Evolutionary conservation across 208 protist genomes (phyloP), one percentile per base, ranked within the genome.

Genomic region (Trypanosomatidae sp.): DNA sequence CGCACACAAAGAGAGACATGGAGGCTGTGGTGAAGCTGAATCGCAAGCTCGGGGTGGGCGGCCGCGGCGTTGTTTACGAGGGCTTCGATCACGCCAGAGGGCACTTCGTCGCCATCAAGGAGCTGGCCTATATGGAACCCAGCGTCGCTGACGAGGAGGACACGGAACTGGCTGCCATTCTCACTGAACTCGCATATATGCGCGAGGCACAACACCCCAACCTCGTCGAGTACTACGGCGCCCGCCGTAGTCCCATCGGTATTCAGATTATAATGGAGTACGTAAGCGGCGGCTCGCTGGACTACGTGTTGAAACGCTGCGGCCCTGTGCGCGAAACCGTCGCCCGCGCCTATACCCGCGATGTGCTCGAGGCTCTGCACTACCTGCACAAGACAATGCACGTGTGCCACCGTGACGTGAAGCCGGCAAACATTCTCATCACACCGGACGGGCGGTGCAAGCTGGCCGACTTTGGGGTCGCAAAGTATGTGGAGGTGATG

Each of bases 391-490:
- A 89, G 50, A 82, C 66, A 10, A 82, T 87, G 64, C 76, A 83
- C 33, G 87, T 98, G n/a, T 95, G 88, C 66, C 95, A 98, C 73
- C 81, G 93, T 19, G 95, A 98, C 78, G 77, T 98, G 43, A 98
- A 98, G 76, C 91, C 92, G 22, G 95, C 79, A 15, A 98, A 98
- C 67, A 86, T 98, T 25, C 83, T 98, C 62, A 87, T 98, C 62
- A 94, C 92, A 1, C 73, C 88, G 8, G 87, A 92, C 12, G 95
- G 93, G 0, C 79, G 73, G 1, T 91, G 91, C 73, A 98, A 97
- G 74, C 79, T 98, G 49, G 86, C 91, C 2, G 95, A 98, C 72
- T 97, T 98, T 83, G 93, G 93, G 1, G 84, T 90, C 1, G 87
- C 86, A 43, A 92, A 93, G 75, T 71, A 78, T 9, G 71, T 97